Conservation (phyloP, 2,329 filamentous ascomycete species). For the Chaetomium sp. region DNA sequence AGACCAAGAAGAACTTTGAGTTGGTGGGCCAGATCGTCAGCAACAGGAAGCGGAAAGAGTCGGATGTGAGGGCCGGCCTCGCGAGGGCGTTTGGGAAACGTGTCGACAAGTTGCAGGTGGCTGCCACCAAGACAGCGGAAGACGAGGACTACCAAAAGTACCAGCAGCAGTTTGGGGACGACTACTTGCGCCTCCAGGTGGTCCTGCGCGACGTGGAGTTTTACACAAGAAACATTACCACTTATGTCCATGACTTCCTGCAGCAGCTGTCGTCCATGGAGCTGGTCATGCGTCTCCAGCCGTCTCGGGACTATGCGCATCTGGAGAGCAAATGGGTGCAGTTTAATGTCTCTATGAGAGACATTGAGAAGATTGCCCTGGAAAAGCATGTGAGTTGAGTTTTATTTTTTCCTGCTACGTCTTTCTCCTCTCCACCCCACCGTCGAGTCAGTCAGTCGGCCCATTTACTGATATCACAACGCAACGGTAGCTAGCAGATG, state of each 20-base stretch:
- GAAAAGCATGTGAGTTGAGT: slow-evolving; percentile 82
- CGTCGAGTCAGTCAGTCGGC: too few species aligned
- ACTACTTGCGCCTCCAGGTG: slow-evolving; percentile 87
- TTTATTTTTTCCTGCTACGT: not conserved
- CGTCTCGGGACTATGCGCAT: slow-evolving; percentile 66
- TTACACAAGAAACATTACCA: slow-evolving; percentile 74
- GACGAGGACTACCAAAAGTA: slow-evolving; percentile 76
- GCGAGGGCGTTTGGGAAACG: slow-evolving; percentile 86
- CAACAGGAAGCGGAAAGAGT: slow-evolving; percentile 73
- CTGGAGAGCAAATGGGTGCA: slow-evolving; percentile 91
- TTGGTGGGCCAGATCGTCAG: slow-evolving; percentile 84
- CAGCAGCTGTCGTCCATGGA: slow-evolving; percentile 78
- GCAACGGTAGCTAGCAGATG: slow-evolving; percentile 46
- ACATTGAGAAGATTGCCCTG: slow-evolving; percentile 75
- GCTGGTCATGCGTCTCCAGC: slow-evolving; percentile 65
- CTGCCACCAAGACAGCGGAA: slow-evolving; percentile 56
- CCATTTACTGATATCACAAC: slow-evolving; percentile 22
- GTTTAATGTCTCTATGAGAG: slow-evolving; percentile 79
- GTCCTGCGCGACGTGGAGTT: slow-evolving; percentile 90
- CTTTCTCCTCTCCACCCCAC: not conserved
- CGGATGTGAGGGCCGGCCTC: slow-evolving; percentile 75
- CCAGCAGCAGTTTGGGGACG: slow-evolving; percentile 82
- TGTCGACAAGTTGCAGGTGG: slow-evolving; percentile 73
- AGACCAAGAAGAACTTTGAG: slow-evolving; percentile 90
- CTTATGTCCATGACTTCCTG: slow-evolving; percentile 75